Percentiles rank a stretch among this genome's conserved stretches.
Conservation (phyloP, 2,329 filamentous ascomycete genomes). For the Diaporthe ilicicola region DNA sequence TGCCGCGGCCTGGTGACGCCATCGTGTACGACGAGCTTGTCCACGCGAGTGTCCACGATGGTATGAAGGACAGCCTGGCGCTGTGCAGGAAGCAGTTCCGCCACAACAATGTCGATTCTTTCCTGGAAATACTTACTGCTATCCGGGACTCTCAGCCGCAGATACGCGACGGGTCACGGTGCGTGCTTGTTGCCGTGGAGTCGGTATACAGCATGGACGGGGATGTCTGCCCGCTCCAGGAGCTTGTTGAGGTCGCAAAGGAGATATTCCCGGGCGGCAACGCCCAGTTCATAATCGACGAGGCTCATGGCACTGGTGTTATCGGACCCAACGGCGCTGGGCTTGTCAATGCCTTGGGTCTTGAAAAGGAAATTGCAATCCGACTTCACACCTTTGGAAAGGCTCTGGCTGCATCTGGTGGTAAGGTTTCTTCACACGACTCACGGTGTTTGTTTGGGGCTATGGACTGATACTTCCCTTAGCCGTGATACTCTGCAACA, state of each 20-base stretch:
- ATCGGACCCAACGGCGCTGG: conserved; percentile 58
- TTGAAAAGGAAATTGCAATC: conserved; percentile 59
- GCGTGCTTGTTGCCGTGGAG: conserved; percentile 51
- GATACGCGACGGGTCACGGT: conserved; percentile 40
- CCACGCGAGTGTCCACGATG: conserved; percentile 73
- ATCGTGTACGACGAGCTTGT: conserved; percentile 72
- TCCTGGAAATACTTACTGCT: conserved; percentile 46
- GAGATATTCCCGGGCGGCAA: conserved; percentile 45
- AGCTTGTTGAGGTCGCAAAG: conserved; percentile 47
- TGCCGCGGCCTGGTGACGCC: conserved; percentile 61
- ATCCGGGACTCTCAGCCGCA: conserved; percentile 45
- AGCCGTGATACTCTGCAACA: conserved; percentile 34
- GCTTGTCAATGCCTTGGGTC: conserved; percentile 56
- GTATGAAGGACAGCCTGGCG: conserved; percentile 66
- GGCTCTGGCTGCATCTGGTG: conserved; percentile 52
- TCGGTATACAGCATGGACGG: conserved; percentile 59
- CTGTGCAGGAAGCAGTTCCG: conserved; percentile 51
- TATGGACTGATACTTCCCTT: not conserved
- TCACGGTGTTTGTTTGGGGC: not conserved
- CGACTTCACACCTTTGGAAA: conserved; percentile 63
- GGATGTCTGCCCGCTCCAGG: conserved; percentile 49
- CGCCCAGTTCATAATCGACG: conserved; percentile 62
- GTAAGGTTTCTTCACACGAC: not conserved
- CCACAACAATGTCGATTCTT: conserved; percentile 46
- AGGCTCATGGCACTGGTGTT: conserved; percentile 62